These are phyloP conservation scores for Cyberlindnera veronae DNA, from an alignment of 805 yeast species.

Conservation along the genomic window DNA sequence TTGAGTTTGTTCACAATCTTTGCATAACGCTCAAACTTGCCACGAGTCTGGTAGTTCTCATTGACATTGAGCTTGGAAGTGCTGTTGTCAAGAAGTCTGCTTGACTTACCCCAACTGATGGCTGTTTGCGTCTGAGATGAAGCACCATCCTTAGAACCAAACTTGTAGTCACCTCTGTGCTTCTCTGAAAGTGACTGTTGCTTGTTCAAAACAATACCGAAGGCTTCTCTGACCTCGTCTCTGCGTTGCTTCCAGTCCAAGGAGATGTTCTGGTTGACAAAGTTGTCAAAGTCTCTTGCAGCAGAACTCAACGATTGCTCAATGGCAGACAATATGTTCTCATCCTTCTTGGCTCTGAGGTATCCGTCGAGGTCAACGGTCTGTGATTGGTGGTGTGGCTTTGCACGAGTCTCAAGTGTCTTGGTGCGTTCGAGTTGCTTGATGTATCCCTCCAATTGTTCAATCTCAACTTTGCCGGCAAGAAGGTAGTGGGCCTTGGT, in stretches of 20 bases:
- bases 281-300: conserved; percentile 77
- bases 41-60: conserved; percentile 38
- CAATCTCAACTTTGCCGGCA: conserved; percentile 87
- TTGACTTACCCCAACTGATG: conserved; percentile 30
- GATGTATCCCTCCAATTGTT: conserved; percentile 67
- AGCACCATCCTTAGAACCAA: conserved; percentile 6
- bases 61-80: conserved; percentile 40
- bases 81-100: conserved; percentile 29
- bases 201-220: conserved; percentile 51
- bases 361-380: conserved; percentile 55
- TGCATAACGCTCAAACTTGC: conserved; percentile 73
- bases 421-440: conserved; percentile 33
- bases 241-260: conserved; percentile 84
- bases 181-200: conserved; percentile 16
- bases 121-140: background rate
- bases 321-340: conserved; percentile 75
- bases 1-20: conserved; percentile 67
- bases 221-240: conserved; percentile 65
- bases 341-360: conserved; percentile 70
- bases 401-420: conserved; percentile 28
- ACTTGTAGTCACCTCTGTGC: conserved; percentile 12
- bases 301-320: conserved; percentile 74
- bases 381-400: conserved; percentile 14
- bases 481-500: conserved; percentile 84
- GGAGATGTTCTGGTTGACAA: conserved; percentile 66